Percentiles rank a stretch among this genome's conserved stretches.
phyloP scores from a whole-genome alignment of 2,329 filamentous ascomycete genomes.

The Byssochlamys sp. region DNA sequence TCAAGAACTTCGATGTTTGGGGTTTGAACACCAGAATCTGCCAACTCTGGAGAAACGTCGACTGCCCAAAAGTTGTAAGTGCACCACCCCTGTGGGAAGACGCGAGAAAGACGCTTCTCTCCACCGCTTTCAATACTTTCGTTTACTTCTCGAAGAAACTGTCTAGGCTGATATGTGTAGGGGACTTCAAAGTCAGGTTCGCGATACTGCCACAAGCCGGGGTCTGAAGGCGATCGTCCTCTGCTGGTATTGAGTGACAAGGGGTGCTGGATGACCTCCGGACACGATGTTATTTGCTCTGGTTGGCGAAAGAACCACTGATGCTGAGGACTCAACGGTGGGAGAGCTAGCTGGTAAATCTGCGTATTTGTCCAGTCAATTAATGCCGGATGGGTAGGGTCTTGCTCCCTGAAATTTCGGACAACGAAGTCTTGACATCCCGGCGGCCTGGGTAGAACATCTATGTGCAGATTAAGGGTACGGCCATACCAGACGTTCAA shows the following conservation, averaged over 20 bases:
- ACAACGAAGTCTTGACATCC: background rate
- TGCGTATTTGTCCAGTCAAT: background rate
- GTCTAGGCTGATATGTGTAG: background rate
- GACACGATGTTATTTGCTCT: background rate
- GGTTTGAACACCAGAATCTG: background rate
- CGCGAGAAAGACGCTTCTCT: background rate
- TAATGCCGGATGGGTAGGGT: background rate
- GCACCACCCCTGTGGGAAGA: background rate
- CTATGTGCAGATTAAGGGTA: background rate
- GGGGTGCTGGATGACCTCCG: background rate
- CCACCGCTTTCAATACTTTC: background rate
- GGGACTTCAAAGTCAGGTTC: background rate
- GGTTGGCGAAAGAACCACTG: background rate
- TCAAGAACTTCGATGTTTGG: background rate
- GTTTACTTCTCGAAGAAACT: background rate
- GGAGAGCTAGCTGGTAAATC: background rate
- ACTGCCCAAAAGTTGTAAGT: background rate
- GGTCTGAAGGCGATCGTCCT: background rate
- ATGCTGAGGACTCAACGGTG: background rate
- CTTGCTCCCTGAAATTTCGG: background rate
- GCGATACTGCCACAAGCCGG: background rate
- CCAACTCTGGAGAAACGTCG: background rate
- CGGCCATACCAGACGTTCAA: background rate
- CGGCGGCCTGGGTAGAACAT: background rate
- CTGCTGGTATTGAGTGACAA: background rate